phyloP scores from a whole-genome alignment of 345 rosid species.

The Tarenaya hassleriana region DNA sequence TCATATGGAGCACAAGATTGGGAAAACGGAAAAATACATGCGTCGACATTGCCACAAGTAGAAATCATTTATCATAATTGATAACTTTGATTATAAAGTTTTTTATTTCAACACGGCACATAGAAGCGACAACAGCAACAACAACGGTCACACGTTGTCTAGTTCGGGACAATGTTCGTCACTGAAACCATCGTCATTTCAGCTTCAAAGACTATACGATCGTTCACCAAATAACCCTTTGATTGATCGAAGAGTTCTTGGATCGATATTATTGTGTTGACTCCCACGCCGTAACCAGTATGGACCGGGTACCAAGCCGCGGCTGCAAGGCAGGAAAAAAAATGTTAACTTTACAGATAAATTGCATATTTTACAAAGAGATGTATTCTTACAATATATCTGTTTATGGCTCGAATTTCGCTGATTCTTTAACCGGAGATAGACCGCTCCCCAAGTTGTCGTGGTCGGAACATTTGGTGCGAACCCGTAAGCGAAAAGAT shows the following conservation, averaged over 20 bases:
- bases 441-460: conserved; percentile 29
- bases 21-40: too few relatives aligned
- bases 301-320: conserved; percentile 29
- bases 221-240: conserved; percentile 29
- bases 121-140: too few relatives aligned
- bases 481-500: conserved; percentile 14
- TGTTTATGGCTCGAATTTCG: conserved; percentile 13
- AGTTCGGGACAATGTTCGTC: conserved; percentile 19
- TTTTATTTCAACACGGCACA: too few relatives aligned
- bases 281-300: conserved; percentile 18
- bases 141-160: too few relatives aligned
- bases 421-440: conserved; percentile 25
- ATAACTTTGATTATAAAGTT: too few relatives aligned
- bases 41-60: too few relatives aligned
- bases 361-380: background rate
- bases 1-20: too few relatives aligned
- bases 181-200: conserved; percentile 25
- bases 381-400: conserved; percentile 17
- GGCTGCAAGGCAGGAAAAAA: background rate
- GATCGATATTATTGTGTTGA: conserved; percentile 18
- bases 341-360: background rate
- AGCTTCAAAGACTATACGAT: conserved; percentile 37
- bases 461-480: conserved; percentile 11
- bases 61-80: too few relatives aligned
- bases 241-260: conserved; percentile 11